Evolutionary conservation across 805 yeast genomes (phyloP).

Genomic region (Monosporozyma unispora): DNA sequence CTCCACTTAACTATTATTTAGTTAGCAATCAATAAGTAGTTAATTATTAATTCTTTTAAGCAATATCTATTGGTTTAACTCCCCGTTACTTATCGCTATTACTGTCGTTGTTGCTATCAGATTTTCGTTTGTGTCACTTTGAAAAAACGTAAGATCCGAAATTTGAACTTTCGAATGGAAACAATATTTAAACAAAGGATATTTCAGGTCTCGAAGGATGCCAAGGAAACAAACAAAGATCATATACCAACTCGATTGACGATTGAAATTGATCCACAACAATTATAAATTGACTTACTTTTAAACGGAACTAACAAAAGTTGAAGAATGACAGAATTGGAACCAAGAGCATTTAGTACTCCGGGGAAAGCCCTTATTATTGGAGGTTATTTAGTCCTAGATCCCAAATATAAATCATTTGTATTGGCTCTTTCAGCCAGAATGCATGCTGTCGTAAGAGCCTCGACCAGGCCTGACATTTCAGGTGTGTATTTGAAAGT

Average conservation of each 20-base stretch:
- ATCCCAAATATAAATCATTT: slow-evolving; percentile 63
- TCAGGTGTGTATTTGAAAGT: slow-evolving; percentile 35
- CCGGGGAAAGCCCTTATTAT: slow-evolving; percentile 94
- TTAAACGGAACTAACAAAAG: too few relatives aligned
- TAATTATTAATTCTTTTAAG: too few relatives aligned
- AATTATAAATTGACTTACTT: too few relatives aligned
- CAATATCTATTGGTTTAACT: too few relatives aligned
- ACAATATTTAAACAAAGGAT: background rate
- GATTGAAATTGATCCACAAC: background rate
- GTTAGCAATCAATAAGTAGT: too few relatives aligned
- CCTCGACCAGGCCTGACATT: slow-evolving; percentile 5
- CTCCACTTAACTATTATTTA: too few relatives aligned
- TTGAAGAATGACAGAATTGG: slow-evolving; percentile 1
- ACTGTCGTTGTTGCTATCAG: background rate
- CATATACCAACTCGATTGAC: too few relatives aligned
- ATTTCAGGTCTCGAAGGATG: background rate
- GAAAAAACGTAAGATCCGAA: background rate
- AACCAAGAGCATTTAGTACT: slow-evolving; percentile 59
- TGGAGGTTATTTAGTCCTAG: slow-evolving; percentile 90
- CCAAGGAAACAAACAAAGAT: too few relatives aligned
- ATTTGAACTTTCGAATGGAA: background rate
- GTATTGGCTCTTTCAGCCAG: slow-evolving; percentile 84
- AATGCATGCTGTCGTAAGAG: slow-evolving; percentile 62
- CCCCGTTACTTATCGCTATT: background rate
- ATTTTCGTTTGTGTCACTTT: background rate